Evolutionary conservation across 73 alveolate genomes (phyloP), one percentile per base, ranked within the genome.

Genomic region (Halteria grandinella): DNA sequence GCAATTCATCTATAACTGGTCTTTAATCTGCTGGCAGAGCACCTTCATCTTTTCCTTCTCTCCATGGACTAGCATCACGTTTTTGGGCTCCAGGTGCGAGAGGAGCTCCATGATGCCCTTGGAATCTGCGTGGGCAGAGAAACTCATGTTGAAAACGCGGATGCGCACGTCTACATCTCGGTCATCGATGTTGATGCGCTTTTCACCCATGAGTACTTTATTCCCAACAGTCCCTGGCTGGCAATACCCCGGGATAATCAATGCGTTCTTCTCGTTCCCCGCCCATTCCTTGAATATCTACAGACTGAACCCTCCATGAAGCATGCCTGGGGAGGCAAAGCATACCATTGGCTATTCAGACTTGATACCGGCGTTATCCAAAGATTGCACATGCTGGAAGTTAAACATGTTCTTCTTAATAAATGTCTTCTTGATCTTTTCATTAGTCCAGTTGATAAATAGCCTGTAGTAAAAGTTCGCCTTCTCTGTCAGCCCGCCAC

Each of bases 251-350:
- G 99, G 99, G 44, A 97, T 94, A 44, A 97, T 94, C 20, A 97
- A 78, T 34, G 98, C 78, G 81, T 97, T 97, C 75, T 89, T 86
- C 45, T 83, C 94, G 48, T 93, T 92, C n/a, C 89, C 89, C 15
- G 98, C 97, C 95, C 97, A 91, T 77, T 97, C 98, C 85, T 94
- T 96, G 80, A 95, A 97, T 34, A 93, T 95, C 45, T 79, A 60
- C 49, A 97, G 92, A 39, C 98, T 86, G 43, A 93, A 82, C 1
- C 99, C 99, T 10, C 98, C 99, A 89, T 97, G 99, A 15, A 97
- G 94, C 99, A 97, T 97, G 0, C 99, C 99, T 10, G 99, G 99
- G 0, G 99, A 94, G 27, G 99, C 99, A 49, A 97, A 95, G 57
- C 95, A 87, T 24, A 97, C 99, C 98, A 95, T 93, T 0, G 99